A percentile compares a stretch with the other conserved stretches of the same genome.
These are phyloP conservation scores for Cladosporium austrohemisphaericum DNA, from an alignment of 2,329 filamentous ascomycete species.

Conservation along the genomic window DNA sequence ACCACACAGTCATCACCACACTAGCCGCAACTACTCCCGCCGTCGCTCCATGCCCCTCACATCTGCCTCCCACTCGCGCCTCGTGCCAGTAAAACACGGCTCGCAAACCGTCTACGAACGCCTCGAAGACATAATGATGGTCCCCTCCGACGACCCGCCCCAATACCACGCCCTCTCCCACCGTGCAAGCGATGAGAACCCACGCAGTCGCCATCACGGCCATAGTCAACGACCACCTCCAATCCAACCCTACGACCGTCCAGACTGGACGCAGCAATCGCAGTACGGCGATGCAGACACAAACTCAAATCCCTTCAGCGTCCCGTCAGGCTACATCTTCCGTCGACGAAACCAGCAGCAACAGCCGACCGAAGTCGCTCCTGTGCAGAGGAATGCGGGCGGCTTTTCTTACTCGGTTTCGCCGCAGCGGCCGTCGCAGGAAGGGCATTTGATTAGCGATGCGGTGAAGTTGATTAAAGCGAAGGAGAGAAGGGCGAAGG, in stretches of 20 bases:
- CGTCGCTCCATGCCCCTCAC: background rate
- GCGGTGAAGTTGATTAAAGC: slow-evolving; percentile 26
- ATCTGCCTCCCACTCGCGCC: background rate
- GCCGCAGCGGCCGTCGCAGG: slow-evolving; percentile 1
- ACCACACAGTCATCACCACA: background rate
- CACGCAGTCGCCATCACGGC: background rate
- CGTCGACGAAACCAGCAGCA: slow-evolving; percentile 9
- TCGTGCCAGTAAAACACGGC: slow-evolving; percentile 9
- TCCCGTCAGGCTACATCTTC: slow-evolving; percentile 11
- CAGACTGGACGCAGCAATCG: slow-evolving; percentile 25
- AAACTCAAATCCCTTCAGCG: slow-evolving; percentile 1
- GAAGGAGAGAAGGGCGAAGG: slow-evolving; percentile 20
- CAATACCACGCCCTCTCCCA: slow-evolving; percentile 11
- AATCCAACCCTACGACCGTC: slow-evolving; percentile 19
- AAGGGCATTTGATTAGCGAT: slow-evolving; percentile 24
- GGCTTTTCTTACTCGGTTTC: no score
- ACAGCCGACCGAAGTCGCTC: background rate
- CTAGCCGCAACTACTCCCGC: background rate
- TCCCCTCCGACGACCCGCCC: slow-evolving; percentile 5
- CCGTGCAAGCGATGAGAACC: background rate
- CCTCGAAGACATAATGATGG: no score
- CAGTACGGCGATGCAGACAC: slow-evolving; percentile 17
- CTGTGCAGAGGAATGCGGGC: background rate
- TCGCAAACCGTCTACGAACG: slow-evolving; percentile 14
- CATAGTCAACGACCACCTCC: slow-evolving; percentile 11